phyloP scores from a whole-genome alignment of 768 basidiomycete species.

The Trametes cubensis region DNA sequence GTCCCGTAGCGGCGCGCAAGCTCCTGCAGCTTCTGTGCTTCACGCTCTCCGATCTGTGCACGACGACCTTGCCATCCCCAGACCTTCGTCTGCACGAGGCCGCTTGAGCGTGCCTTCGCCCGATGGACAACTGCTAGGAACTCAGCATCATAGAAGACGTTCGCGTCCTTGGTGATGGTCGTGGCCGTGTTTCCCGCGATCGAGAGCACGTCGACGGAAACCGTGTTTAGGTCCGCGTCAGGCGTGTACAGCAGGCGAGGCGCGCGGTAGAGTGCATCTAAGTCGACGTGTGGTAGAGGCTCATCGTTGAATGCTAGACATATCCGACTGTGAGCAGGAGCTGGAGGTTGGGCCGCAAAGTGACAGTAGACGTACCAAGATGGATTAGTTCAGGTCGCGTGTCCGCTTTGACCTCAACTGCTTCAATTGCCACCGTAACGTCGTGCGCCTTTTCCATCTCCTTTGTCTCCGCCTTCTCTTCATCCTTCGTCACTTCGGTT shows the following conservation, averaged over 20 bases:
- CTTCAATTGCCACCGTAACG: neutral
- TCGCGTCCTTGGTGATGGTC: conserved; percentile 46
- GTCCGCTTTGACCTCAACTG: neutral
- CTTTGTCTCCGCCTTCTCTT: neutral
- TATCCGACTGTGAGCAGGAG: neutral
- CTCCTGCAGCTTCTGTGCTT: conserved; percentile 68
- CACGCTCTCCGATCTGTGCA: conserved; percentile 55
- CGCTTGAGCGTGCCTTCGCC: conserved; percentile 62
- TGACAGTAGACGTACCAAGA: conserved; percentile 16
- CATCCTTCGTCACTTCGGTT: neutral
- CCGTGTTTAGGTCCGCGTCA: conserved; percentile 47
- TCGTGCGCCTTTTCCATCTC: neutral
- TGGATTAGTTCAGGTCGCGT: conserved; percentile 6
- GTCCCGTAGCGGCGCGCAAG: conserved; percentile 77
- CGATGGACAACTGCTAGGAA: conserved; percentile 70
- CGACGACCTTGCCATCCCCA: conserved; percentile 78
- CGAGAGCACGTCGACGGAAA: conserved; percentile 75
- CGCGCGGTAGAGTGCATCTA: conserved; percentile 48
- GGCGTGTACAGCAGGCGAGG: conserved; percentile 29
- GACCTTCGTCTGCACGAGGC: conserved; percentile 67
- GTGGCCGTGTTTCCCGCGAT: conserved; percentile 55
- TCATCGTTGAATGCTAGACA: conserved; percentile 44
- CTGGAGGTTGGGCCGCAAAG: neutral
- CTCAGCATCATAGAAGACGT: conserved; percentile 77
- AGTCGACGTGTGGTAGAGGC: conserved; percentile 51